A percentile compares a stretch with the other conserved stretches of the same genome.
Conservation (phyloP, 768 basidiomycete genomes). For the Lactarius quietus region DNA sequence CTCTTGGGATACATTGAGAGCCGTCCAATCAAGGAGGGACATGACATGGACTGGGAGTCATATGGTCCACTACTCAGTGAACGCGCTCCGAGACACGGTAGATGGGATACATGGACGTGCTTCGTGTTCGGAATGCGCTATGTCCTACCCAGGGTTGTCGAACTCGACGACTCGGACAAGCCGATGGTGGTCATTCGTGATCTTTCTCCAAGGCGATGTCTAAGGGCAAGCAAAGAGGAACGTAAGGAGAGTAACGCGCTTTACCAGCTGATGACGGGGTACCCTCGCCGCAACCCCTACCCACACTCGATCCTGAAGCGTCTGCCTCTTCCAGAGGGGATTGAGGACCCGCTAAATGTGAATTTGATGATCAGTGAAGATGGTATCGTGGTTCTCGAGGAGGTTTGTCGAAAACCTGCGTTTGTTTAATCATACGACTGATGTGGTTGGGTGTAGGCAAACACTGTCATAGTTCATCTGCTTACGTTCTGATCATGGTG, state of each 20-base stretch:
- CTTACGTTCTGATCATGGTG: too few species aligned
- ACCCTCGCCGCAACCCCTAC: background rate
- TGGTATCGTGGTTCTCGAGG: conserved; percentile 20
- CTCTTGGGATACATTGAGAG: conserved; percentile 9
- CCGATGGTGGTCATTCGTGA: conserved; percentile 18
- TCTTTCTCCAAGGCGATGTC: conserved; percentile 19
- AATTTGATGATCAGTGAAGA: conserved; percentile 27
- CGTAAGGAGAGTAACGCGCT: conserved; percentile 13
- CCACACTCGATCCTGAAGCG: conserved; percentile 18
- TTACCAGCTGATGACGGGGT: background rate
- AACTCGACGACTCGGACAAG: background rate
- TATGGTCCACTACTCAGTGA: conserved; percentile 7
- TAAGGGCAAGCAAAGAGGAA: conserved; percentile 16
- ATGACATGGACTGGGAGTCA: conserved; percentile 15
- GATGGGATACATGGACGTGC: conserved; percentile 15
- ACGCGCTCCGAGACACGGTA: background rate
- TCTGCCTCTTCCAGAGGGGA: conserved; percentile 10
- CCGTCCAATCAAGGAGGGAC: background rate
- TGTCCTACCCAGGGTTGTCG: background rate
- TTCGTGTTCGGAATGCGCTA: conserved; percentile 25
- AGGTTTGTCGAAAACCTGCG: conserved; percentile 16
- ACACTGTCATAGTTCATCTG: conserved; percentile 6
- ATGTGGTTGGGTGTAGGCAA: conserved; percentile 7
- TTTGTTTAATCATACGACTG: conserved; percentile 13
- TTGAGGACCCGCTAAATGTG: background rate